Percentiles rank a stretch among this genome's conserved stretches.
Evolutionary conservation across 306 rosid genomes (phyloP).

Genomic region (Cicer yamashitae): DNA sequence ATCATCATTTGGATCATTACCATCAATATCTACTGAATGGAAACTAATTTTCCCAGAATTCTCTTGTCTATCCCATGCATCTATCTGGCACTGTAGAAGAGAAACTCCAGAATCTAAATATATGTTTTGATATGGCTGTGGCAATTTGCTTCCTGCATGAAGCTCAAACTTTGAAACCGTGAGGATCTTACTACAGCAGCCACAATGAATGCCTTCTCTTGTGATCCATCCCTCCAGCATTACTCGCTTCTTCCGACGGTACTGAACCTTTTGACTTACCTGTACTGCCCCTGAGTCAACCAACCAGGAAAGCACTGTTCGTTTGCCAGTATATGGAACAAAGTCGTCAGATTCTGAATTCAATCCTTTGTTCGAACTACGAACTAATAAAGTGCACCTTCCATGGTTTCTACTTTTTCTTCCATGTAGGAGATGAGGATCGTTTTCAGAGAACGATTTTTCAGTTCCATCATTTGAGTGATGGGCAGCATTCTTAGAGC

Average conservation of each 20-base stretch:
- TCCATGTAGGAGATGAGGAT: constrained; percentile 63
- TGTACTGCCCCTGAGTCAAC: constrained; percentile 79
- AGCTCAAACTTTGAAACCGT: constrained; percentile 90
- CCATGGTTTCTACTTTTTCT: constrained; percentile 80
- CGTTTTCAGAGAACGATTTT: constrained; percentile 58
- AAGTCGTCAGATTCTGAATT: constrained; percentile 81
- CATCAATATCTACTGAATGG: constrained; percentile 72
- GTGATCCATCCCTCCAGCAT: constrained; percentile 97
- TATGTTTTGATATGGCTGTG: constrained; percentile 90
- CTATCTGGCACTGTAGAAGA: constrained; percentile 88
- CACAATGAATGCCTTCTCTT: constrained; percentile 92
- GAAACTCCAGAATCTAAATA: constrained; percentile 89
- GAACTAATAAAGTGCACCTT: constrained; percentile 82
- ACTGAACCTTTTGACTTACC: constrained; percentile 89
- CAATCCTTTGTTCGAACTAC: constrained; percentile 69
- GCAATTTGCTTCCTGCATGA: constrained; percentile 95
- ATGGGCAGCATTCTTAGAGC: constrained; percentile 57
- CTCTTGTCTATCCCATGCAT: constrained; percentile 88
- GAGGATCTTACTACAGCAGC: constrained; percentile 96
- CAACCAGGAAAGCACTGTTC: constrained; percentile 94
- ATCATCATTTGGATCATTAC: constrained; percentile 96
- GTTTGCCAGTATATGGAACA: constrained; percentile 92
- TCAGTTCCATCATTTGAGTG: constrained; percentile 54
- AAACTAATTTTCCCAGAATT: constrained; percentile 63
- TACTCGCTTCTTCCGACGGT: constrained; percentile 75